Conservation (phyloP, 2,329 filamentous ascomycete species). For the Thelonectria discophora region DNA sequence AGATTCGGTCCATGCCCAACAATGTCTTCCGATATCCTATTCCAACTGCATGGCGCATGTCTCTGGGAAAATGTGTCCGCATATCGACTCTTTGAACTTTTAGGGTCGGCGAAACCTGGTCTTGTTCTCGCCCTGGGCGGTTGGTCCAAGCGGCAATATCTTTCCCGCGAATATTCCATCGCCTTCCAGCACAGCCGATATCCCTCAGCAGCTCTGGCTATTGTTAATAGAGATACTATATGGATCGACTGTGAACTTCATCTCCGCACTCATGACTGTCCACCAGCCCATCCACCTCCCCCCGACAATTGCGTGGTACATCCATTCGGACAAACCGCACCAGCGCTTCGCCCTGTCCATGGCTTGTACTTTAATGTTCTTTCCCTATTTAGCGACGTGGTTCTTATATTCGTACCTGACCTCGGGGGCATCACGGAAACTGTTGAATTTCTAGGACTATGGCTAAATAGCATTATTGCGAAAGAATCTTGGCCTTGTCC, state of each 20-base stretch:
- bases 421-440: not conserved
- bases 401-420: not conserved
- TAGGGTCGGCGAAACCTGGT: not conserved
- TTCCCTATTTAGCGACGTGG: not conserved
- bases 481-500: not conserved
- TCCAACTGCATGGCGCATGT: not conserved
- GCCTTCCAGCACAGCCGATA: not conserved
- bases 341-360: not conserved
- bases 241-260: slow-evolving; percentile 1
- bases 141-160: not conserved
- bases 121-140: not conserved
- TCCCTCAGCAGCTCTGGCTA: not conserved
- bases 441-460: not conserved
- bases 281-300: not conserved
- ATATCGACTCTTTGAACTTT: not conserved
- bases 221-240: not conserved
- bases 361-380: not conserved
- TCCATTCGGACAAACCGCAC: not conserved
- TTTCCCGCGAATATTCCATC: not conserved
- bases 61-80: not conserved
- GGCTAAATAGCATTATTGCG: not conserved
- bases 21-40: not conserved
- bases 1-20: not conserved
- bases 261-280: not conserved
- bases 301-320: not conserved